Conservation (phyloP, 441 rosid species). For the Adansonia gregorii region DNA sequence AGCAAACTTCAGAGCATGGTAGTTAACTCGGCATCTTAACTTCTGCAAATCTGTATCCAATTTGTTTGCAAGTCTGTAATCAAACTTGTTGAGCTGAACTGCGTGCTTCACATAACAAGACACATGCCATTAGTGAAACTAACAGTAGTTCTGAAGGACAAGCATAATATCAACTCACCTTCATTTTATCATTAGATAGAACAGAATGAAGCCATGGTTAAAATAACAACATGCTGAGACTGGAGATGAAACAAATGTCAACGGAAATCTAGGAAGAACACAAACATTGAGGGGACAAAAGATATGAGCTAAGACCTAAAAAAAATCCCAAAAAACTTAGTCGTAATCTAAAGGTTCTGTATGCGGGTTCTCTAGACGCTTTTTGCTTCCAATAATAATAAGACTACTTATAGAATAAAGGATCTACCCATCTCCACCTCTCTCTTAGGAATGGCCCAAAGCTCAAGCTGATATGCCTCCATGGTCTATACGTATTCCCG, state of each 20-base stretch:
- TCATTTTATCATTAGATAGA: not conserved
- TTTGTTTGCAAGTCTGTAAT: slow-evolving; percentile 90
- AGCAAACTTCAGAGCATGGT: slow-evolving; percentile 84
- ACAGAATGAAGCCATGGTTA: slow-evolving; percentile 1
- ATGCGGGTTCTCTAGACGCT: not conserved
- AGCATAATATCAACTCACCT: not conserved
- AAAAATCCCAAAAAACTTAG: not conserved
- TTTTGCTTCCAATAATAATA: slow-evolving; percentile 1
- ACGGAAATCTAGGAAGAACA: slow-evolving; percentile 2
- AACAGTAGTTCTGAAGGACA: not conserved
- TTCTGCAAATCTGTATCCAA: slow-evolving; percentile 81
- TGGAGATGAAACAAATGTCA: slow-evolving; percentile 9
- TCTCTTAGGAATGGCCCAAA: not conserved
- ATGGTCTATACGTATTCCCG: not conserved
- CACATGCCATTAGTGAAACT: slow-evolving; percentile 11
- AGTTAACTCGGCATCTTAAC: slow-evolving; percentile 93
- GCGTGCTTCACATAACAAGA: slow-evolving; percentile 51
- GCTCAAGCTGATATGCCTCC: not conserved
- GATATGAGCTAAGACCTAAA: not conserved
- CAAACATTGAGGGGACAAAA: not conserved
- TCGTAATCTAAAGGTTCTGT: not conserved
- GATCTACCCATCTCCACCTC: not conserved
- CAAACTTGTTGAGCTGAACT: slow-evolving; percentile 87
- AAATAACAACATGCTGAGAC: slow-evolving; percentile 16
- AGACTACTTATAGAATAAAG: not conserved